Base-by-base conservation (phyloP, 345 rosid genomes). In the Pseudoturritis turrita region DNA sequence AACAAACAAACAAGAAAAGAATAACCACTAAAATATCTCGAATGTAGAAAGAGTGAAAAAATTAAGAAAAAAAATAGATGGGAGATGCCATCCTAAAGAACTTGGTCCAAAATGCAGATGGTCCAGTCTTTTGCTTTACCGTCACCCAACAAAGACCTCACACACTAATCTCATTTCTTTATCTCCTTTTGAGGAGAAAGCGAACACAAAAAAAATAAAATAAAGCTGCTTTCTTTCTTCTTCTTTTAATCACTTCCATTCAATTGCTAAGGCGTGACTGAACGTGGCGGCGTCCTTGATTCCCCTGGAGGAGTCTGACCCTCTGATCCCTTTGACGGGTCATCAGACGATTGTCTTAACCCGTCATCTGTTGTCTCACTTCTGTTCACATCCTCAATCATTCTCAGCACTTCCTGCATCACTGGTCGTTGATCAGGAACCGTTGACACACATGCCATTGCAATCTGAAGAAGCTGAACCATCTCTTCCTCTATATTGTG, bases 401-500 rank as follows among this genome's bases (percentile, higher is more conserved):
- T 95, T 41, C 96, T 85, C 21, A 89, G 61, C 37, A 91, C 96
- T 72, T 95, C 93, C 3, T 60, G 86, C 96, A 95, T 95, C 0
- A 80, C 81, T 0, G 97, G 99, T 65, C 97, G 63, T 75, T 91
- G 99, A 80, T 91, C 97, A 5, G 99, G 99, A 17, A 89, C 93
- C 0, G 82, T 83, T 0, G 96, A 85, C 0, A 95, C 97, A 52
- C 99, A 95, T 1, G 91, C 73, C 97, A 95, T 95, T 3, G 99
- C 99, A 7, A 91, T 89, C 51, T 95, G 99, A 56, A 95, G 81
- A 76, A 95, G 77, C 82, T 89, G 97, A 51, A 95, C 99, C 99
- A 95, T 95, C 77, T 95, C 99, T 65, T 95, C 99, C 70, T 95
- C 99, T 3, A 89, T 88, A 87, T 86, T 91, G 40, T 88, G 96